phyloP scores from a whole-genome alignment of 148 eudicot genomes.

The Pouteria glomerata region DNA sequence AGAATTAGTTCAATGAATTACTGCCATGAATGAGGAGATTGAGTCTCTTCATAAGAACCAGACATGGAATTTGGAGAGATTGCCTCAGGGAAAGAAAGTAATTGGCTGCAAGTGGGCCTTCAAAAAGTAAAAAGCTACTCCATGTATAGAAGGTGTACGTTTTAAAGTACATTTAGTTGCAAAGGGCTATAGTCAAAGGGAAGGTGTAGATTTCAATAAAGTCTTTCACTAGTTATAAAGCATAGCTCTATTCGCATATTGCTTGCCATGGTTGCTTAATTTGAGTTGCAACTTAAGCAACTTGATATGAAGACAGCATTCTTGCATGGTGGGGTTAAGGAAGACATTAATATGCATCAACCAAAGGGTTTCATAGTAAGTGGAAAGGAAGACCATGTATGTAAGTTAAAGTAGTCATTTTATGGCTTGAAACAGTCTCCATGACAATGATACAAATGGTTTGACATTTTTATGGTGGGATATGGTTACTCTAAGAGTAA shows the following conservation, averaged over 20 bases:
- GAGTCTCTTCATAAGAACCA: neutral
- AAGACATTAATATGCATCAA: too few relatives aligned
- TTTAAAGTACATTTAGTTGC: neutral
- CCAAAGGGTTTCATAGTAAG: too few relatives aligned
- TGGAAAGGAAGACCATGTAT: neutral
- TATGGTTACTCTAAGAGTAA: neutral
- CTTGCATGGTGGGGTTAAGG: too few relatives aligned
- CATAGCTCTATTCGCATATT: too few relatives aligned
- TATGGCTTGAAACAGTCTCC: neutral
- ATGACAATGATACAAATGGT: neutral
- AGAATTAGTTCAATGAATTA: too few relatives aligned
- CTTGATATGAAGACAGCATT: too few relatives aligned
- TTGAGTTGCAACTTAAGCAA: too few relatives aligned
- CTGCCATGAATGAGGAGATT: neutral
- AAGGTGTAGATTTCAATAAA: neutral
- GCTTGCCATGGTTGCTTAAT: too few relatives aligned
- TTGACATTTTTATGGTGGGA: neutral
- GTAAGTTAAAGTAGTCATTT: neutral
- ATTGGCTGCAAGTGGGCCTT: neutral
- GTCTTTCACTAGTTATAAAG: neutral
- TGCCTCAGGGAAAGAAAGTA: neutral
- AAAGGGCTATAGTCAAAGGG: neutral
- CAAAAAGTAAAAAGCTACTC: neutral
- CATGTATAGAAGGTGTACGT: neutral
- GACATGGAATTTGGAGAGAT: neutral